A percentile compares a stretch with the other conserved stretches of the same genome.
These are phyloP conservation scores for Peronospora belbahrii DNA, from an alignment of 352 stramenopile genomes.

Conservation along the genomic window DNA sequence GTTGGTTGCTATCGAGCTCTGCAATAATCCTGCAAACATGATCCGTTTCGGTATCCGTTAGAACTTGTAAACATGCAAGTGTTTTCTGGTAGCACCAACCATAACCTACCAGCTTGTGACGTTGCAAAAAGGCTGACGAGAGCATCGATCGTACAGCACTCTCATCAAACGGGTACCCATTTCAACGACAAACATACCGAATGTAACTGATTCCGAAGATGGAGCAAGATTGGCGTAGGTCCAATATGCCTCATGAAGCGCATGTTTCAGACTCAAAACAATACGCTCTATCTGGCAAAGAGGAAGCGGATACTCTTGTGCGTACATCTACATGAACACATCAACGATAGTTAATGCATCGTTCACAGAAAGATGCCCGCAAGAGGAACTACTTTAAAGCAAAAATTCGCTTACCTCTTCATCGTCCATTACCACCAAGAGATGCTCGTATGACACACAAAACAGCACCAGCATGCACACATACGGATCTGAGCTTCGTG, in stretches of 20 bases:
- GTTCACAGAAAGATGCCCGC: not conserved
- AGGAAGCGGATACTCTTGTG: slow-evolving; percentile 49
- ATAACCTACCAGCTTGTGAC: slow-evolving; percentile 59
- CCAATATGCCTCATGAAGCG: slow-evolving; percentile 54
- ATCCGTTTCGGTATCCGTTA: not conserved
- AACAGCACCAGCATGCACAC: slow-evolving; percentile 46
- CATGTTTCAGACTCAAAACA: slow-evolving; percentile 46
- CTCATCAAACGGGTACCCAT: slow-evolving; percentile 46
- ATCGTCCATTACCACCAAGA: slow-evolving; percentile 59
- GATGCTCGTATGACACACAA: slow-evolving; percentile 52
- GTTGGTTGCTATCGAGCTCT: slow-evolving; percentile 43
- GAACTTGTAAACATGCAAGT: not conserved
- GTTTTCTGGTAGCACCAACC: not conserved
- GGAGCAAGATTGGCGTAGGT: slow-evolving; percentile 25
- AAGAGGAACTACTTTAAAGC: not conserved
- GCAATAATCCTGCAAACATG: slow-evolving; percentile 36
- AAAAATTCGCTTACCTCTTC: slow-evolving; percentile 38
- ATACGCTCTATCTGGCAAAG: slow-evolving; percentile 62
- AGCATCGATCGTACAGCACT: slow-evolving; percentile 62
- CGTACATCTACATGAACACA: slow-evolving; percentile 47
- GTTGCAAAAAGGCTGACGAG: slow-evolving; percentile 61
- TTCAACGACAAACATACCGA: slow-evolving; percentile 56
- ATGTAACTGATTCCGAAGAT: slow-evolving; percentile 23
- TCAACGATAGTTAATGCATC: not conserved
- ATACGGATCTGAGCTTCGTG: slow-evolving; percentile 33